phyloP scores from a whole-genome alignment of 345 rosid species.

The Pugionium dolabratum region DNA sequence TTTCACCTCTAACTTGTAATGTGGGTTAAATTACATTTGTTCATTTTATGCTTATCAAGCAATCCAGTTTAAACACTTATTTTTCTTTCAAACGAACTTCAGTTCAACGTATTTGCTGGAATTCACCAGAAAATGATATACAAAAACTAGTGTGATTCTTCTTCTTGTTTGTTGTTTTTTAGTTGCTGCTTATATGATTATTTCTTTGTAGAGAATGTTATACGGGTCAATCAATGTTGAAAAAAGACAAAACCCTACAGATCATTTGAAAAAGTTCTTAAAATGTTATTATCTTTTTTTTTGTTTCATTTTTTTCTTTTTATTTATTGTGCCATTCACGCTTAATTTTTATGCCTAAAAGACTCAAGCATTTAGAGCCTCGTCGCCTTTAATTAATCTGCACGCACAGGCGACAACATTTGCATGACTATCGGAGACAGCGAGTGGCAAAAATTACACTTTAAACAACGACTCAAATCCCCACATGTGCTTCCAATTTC shows the following conservation, averaged over 20 bases:
- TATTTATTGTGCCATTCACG: neutral
- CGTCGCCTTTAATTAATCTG: constrained; percentile 45
- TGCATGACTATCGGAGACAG: constrained; percentile 60
- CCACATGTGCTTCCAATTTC: constrained; percentile 71
- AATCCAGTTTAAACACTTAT: too few species aligned
- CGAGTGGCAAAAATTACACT: constrained; percentile 35
- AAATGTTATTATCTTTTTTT: constrained; percentile 6
- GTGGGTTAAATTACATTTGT: too few species aligned
- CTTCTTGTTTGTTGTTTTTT: neutral
- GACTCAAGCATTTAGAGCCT: constrained; percentile 42
- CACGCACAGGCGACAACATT: constrained; percentile 72
- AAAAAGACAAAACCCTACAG: constrained; percentile 36
- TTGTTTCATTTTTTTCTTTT: neutral
- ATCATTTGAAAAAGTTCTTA: constrained; percentile 49
- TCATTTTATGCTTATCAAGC: too few species aligned
- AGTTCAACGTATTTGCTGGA: too few species aligned
- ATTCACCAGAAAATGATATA: too few species aligned
- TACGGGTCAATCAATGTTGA: constrained; percentile 27
- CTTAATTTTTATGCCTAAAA: constrained; percentile 14
- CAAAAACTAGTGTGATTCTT: neutral
- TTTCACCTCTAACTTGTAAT: too few species aligned
- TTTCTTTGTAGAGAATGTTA: constrained; percentile 29
- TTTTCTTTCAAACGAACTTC: too few species aligned
- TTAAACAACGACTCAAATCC: constrained; percentile 39
- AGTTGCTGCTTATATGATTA: constrained; percentile 20